phyloP scores from a whole-genome alignment of 2,329 filamentous ascomycete genomes.

The Zymoseptoria tritici region DNA sequence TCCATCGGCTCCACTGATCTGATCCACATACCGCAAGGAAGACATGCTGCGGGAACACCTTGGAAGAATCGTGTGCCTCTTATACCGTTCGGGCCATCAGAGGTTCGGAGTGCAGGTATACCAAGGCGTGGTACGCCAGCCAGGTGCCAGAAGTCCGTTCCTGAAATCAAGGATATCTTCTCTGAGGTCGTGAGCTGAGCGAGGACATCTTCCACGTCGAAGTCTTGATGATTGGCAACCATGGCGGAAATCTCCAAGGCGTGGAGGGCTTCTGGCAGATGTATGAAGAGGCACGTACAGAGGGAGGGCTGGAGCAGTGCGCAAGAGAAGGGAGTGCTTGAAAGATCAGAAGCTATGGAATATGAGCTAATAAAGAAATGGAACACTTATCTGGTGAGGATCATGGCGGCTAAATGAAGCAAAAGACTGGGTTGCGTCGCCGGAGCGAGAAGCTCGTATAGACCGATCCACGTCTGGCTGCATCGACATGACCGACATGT shows the following conservation, averaged over 20 bases:
- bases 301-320: too few species aligned
- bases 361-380: neutral
- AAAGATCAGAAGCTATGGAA: neutral
- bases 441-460: neutral
- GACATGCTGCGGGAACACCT: conserved; percentile 58
- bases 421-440: neutral
- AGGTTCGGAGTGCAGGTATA: conserved; percentile 57
- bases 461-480: neutral
- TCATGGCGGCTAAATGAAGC: neutral
- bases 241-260: neutral
- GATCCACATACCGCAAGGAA: conserved; percentile 56
- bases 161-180: conserved; percentile 27
- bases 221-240: conserved; percentile 15
- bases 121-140: conserved; percentile 52
- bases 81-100: conserved; percentile 64
- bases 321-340: neutral
- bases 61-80: conserved; percentile 63
- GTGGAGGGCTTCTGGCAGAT: neutral
- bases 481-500: neutral
- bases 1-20: neutral
- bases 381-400: neutral
- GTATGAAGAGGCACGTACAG: neutral
- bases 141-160: conserved; percentile 62
- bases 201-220: conserved; percentile 27
- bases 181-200: conserved; percentile 23